Conservation (phyloP, 2,329 filamentous ascomycete genomes). For the Lizonia empirigonia region DNA sequence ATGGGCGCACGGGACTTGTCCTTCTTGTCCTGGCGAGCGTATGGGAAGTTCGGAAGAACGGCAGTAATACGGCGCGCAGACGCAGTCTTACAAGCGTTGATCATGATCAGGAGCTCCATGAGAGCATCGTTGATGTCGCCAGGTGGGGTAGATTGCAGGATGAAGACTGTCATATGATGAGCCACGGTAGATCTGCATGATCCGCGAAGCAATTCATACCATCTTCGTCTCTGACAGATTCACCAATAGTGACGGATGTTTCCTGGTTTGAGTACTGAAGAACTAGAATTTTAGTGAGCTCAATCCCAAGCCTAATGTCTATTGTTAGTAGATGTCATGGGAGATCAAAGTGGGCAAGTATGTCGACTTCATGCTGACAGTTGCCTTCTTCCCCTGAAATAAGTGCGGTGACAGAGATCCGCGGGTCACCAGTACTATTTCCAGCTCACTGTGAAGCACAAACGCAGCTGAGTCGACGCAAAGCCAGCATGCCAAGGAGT, state of each 20-base stretch:
- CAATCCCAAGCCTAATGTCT: conserved; percentile 69
- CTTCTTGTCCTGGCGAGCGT: conserved; percentile 97
- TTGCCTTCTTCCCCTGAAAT: not conserved
- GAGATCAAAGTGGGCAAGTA: conserved; percentile 57
- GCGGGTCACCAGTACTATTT: not conserved
- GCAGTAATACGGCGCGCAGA: conserved; percentile 91
- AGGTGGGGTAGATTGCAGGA: conserved; percentile 91
- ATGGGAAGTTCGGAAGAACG: conserved; percentile 94
- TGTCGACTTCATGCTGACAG: conserved; percentile 68
- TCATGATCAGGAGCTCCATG: conserved; percentile 98
- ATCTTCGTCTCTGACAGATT: conserved; percentile 96
- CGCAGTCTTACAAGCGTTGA: conserved; percentile 88
- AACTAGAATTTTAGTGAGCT: conserved; percentile 78
- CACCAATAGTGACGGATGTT: conserved; percentile 89
- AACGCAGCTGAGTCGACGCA: not conserved
- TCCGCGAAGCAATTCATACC: conserved; percentile 54
- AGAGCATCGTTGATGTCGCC: conserved; percentile 97
- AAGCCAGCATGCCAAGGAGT: conserved; percentile 15
- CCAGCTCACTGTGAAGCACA: not conserved
- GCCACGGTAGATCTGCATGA: conserved; percentile 16
- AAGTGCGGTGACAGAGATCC: not conserved
- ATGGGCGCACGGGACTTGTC: conserved; percentile 96
- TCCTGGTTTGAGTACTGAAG: conserved; percentile 88
- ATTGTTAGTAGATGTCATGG: conserved; percentile 26
- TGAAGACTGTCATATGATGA: conserved; percentile 70